These are phyloP conservation scores for Gonapodya sp. DNA, from an alignment of 192 early-diverging fungal genomes.

Conservation along the genomic window DNA sequence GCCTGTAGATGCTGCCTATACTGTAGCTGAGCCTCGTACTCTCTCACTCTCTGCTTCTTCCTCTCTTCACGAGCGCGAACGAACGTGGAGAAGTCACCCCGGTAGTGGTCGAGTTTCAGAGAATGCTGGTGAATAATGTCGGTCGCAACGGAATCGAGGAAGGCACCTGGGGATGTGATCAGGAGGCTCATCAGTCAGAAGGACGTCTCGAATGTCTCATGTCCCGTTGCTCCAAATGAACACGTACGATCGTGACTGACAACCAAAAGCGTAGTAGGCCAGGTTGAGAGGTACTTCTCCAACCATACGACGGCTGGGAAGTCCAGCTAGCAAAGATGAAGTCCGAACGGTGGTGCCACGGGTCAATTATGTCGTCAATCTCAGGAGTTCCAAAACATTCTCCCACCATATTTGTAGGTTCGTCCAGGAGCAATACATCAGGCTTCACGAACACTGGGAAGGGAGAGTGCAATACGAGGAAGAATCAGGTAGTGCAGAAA, in stretches of 20 bases:
- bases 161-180: conserved; percentile 20
- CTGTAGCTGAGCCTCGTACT: conserved; percentile 93
- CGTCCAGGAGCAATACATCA: conserved; percentile 80
- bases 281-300: conserved; percentile 84
- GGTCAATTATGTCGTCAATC: conserved; percentile 7
- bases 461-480: background rate
- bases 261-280: conserved; percentile 84
- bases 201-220: too few species aligned
- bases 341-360: background rate
- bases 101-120: conserved; percentile 87
- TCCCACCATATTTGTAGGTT: conserved; percentile 86
- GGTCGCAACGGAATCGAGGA: conserved; percentile 93
- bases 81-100: conserved; percentile 89
- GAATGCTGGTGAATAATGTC: conserved; percentile 95
- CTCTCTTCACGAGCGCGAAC: conserved; percentile 83
- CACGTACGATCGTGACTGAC: conserved; percentile 87
- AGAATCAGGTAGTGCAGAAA: background rate
- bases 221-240: too few species aligned
- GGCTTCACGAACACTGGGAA: conserved; percentile 11
- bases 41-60: conserved; percentile 77
- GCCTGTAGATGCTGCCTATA: conserved; percentile 93
- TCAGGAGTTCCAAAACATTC: conserved; percentile 29
- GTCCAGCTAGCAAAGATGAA: background rate
- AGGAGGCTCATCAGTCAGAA: too few species aligned
- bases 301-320: conserved; percentile 97